Evolutionary conservation across 2,329 filamentous ascomycete species (phyloP).

Genomic region (Arthrobotrys sphaeroides): DNA sequence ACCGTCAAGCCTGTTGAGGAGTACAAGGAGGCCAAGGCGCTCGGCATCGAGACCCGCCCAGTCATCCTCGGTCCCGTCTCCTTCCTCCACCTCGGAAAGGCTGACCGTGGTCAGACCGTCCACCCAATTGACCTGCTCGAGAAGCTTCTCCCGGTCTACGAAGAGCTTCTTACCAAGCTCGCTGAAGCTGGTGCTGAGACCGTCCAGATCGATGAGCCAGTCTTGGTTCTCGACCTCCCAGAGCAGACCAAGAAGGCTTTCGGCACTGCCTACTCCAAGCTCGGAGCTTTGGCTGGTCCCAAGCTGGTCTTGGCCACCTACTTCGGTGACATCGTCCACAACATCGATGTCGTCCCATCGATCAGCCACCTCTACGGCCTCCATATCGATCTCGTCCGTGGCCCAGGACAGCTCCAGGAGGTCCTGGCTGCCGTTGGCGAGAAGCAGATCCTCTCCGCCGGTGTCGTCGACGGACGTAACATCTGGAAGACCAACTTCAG

Average conservation of each 20-base stretch:
- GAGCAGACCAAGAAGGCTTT: conserved; percentile 93
- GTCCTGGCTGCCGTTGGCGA: conserved; percentile 83
- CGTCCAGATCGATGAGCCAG: conserved; percentile 97
- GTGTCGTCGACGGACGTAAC: conserved; percentile 98
- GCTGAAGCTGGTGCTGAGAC: conserved; percentile 95
- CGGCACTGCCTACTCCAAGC: conserved; percentile 95
- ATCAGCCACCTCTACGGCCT: conserved; percentile 79
- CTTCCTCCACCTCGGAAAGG: conserved; percentile 97
- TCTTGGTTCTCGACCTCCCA: conserved; percentile 93
- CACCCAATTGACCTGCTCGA: conserved; percentile 93
- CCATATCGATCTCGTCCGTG: conserved; percentile 95
- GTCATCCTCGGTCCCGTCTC: conserved; percentile 95
- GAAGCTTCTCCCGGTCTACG: conserved; percentile 93
- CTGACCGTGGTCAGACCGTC: conserved; percentile 91
- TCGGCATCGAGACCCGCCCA: conserved; percentile 89
- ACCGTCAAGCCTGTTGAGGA: conserved; percentile 86
- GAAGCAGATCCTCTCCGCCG: conserved; percentile 89
- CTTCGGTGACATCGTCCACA: conserved; percentile 99
- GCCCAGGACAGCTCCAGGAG: conserved; percentile 94
- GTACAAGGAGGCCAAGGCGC: conserved; percentile 97
- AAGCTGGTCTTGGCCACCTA: conserved; percentile 93
- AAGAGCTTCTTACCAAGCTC: conserved; percentile 88
- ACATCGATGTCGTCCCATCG: conserved; percentile 86
- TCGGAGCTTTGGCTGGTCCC: conserved; percentile 74
- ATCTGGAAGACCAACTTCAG: conserved; percentile 99